These are phyloP conservation scores for Nakataea oryzae DNA, from an alignment of 2,329 filamentous ascomycete genomes.

Conservation along the genomic window DNA sequence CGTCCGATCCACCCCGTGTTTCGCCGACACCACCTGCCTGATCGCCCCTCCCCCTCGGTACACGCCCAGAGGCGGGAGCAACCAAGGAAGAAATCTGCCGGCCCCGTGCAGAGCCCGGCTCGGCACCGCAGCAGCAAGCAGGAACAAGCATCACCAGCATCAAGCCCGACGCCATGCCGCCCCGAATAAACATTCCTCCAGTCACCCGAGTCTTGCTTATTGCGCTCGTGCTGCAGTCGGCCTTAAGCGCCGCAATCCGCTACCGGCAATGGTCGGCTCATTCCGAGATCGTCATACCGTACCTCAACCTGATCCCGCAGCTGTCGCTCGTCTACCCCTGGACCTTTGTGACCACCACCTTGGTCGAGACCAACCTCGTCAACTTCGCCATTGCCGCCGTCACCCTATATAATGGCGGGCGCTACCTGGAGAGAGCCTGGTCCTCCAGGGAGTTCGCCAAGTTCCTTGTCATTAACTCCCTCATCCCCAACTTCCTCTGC, in stretches of 20 bases:
- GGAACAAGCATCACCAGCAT: conserved; percentile 1
- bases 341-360: conserved; percentile 76
- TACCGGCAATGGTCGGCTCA: conserved; percentile 57
- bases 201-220: conserved; percentile 76
- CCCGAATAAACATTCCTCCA: conserved; percentile 84
- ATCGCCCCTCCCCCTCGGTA: too few species aligned
- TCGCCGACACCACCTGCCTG: neutral
- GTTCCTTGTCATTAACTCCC: conserved; percentile 66
- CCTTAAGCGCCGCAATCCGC: conserved; percentile 71
- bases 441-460: conserved; percentile 85
- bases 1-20: neutral
- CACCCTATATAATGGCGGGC: conserved; percentile 82
- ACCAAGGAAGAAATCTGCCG: neutral
- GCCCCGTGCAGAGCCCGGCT: conserved; percentile 1
- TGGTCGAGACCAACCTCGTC: conserved; percentile 90
- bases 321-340: conserved; percentile 81
- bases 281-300: conserved; percentile 65
- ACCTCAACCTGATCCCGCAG: conserved; percentile 77
- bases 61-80: too few species aligned
- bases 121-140: neutral
- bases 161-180: conserved; percentile 47
- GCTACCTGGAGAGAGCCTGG: conserved; percentile 95
- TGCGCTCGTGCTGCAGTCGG: conserved; percentile 63
- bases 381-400: conserved; percentile 67
- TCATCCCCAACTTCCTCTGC: conserved; percentile 71